Conservation (phyloP, 2,329 filamentous ascomycete species). For the Arthrinium puccinioides region DNA sequence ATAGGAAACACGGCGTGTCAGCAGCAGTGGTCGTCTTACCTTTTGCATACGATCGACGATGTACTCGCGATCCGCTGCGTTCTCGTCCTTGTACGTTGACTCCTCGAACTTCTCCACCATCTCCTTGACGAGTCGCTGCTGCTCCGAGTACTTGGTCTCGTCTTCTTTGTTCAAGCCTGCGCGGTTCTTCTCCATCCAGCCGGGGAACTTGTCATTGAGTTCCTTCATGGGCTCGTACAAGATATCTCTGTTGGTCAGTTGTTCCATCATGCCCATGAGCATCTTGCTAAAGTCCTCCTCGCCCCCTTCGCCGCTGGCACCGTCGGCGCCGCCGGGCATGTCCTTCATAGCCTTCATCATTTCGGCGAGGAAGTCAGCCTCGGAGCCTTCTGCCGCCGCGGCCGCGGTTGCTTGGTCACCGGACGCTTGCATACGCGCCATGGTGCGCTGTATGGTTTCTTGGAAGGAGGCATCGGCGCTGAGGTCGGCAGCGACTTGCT, state of each 20-base stretch:
- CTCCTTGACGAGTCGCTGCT: slow-evolving; percentile 71
- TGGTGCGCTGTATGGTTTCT: slow-evolving; percentile 85
- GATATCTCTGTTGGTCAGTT: slow-evolving; percentile 96
- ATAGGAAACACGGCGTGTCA: background rate
- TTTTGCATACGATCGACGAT: slow-evolving; percentile 98
- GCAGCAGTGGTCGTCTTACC: slow-evolving; percentile 42
- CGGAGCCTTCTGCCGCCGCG: slow-evolving; percentile 54
- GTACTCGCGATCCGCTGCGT: slow-evolving; percentile 75
- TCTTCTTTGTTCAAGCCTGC: slow-evolving; percentile 62
- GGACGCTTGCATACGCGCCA: slow-evolving; percentile 91
- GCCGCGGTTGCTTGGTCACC: slow-evolving; percentile 80
- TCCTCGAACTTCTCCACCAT: slow-evolving; percentile 88
- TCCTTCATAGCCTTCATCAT: slow-evolving; percentile 84
- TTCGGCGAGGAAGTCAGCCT: slow-evolving; percentile 81
- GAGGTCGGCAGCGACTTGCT: slow-evolving; percentile 23
- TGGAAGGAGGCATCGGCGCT: slow-evolving; percentile 68
- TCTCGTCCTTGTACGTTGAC: slow-evolving; percentile 72
- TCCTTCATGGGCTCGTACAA: slow-evolving; percentile 99
- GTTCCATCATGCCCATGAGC: slow-evolving; percentile 97
- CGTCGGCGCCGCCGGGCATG: slow-evolving; percentile 40
- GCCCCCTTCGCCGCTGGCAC: slow-evolving; percentile 33
- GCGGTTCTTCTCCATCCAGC: slow-evolving; percentile 76
- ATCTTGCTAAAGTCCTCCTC: slow-evolving; percentile 93
- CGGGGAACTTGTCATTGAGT: slow-evolving; percentile 83
- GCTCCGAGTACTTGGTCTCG: slow-evolving; percentile 70